Base-by-base conservation (phyloP, 2,329 filamentous ascomycete species). In the Scedosporium minutisporum region DNA sequence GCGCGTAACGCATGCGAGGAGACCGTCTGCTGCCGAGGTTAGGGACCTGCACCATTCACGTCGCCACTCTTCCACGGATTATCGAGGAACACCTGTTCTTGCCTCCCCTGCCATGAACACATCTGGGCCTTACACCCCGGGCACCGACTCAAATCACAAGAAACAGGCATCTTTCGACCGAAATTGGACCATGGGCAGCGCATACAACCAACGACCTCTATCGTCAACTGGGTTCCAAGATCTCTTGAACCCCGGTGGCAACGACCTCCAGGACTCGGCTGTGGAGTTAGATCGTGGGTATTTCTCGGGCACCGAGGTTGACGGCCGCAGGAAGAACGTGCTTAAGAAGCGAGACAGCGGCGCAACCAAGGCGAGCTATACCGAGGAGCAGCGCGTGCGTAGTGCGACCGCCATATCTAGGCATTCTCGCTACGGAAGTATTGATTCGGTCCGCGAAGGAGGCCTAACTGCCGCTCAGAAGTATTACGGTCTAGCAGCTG, bases 281-380 rank as follows among this genome's bases (percentile, higher is more conserved):
- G 74, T 78, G 25, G 90, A 96, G 65, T 74, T 91, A 16, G 95
- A 97, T 69, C 85, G 91, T 42, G 93, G 93, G 25, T 97, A 97
- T 73, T 96, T 97, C 71, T 97, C 93, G 6, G 91, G 93, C 3
- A 89, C 89, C 16, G 93, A 97, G 69, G 80, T 87, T 10, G 92
- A 97, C 66, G 84, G 84, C 53, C 85, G 88, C 63, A 86, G 84
- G 68, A 84, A 90, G 57, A 96, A 91, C 71, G 80, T 95, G 57
- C 78, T 97, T 66, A 91, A 90, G 73, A 96, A 95, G 76, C 87
- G 90, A 63, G 84, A 86, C 64, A 87, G 84, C 65, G 76, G 77
- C 21, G 77, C 75, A 29, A 38, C 57, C 9, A 88, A 89, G 67
- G 85, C 88, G 12, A 96, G 90, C 74, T 89, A 91, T 70, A 80